These are phyloP conservation scores for Ogataea haglerorum DNA, from an alignment of 805 yeast genomes.

Conservation along the genomic window DNA sequence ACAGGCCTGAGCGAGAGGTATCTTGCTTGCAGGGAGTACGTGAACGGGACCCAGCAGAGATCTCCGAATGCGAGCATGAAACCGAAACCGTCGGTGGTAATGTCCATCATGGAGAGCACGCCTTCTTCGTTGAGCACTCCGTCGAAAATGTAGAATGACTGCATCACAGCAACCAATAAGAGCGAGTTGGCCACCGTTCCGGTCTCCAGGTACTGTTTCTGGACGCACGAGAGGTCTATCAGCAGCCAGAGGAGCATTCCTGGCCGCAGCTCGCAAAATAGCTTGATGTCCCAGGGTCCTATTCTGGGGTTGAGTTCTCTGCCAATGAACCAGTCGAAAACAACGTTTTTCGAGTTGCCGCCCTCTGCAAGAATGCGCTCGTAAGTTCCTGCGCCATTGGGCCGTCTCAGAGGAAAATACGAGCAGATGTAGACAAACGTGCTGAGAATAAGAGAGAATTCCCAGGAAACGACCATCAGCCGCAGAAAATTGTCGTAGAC, in stretches of 20 bases:
- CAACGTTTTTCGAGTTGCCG: conserved; percentile 72
- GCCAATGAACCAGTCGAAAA: conserved; percentile 97
- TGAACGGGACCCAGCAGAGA: conserved; percentile 86
- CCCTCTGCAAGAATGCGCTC: conserved; percentile 79
- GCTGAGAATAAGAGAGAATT: conserved; percentile 64
- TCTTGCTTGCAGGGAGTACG: conserved; percentile 83
- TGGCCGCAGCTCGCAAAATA: conserved; percentile 92
- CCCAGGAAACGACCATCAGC: conserved; percentile 57
- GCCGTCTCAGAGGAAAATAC: conserved; percentile 52
- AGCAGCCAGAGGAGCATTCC: conserved; percentile 86
- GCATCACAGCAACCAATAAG: conserved; percentile 62
- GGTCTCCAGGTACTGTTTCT: conserved; percentile 64
- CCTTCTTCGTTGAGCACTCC: conserved; percentile 93
- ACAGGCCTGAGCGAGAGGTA: conserved; percentile 66
- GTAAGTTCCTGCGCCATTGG: conserved; percentile 50
- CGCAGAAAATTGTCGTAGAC: conserved; percentile 66
- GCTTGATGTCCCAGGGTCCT: conserved; percentile 80
- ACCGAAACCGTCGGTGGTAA: conserved; percentile 95
- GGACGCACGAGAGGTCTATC: conserved; percentile 74
- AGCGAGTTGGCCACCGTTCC: conserved; percentile 71
- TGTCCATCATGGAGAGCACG: conserved; percentile 88
- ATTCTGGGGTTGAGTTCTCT: conserved; percentile 91
- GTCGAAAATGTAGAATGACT: conserved; percentile 81
- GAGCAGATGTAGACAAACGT: conserved; percentile 63
- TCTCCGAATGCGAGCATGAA: conserved; percentile 96